Evolutionary conservation across 2,329 filamentous ascomycete species (phyloP), one percentile per base, ranked within the genome.

Genomic region (Exophiala bonariae): DNA sequence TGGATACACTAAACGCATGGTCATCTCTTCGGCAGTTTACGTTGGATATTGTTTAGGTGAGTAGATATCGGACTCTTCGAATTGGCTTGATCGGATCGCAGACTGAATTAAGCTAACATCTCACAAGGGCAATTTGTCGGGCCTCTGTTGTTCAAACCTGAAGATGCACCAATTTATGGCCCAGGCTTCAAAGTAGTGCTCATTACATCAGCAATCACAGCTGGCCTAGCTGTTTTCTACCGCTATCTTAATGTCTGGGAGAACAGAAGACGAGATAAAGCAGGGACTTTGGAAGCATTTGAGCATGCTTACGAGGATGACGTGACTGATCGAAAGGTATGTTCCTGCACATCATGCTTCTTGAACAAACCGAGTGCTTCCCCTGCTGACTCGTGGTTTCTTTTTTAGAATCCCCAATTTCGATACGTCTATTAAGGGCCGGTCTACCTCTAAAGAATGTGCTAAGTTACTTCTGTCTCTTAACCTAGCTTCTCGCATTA

Each of bases 251-350:
- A 44, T 31, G 22, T 49, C 70, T 16, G 64, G 44, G 48, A 55
- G 33, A 55, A 55, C 28, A 51, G 45, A 36, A 26, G 37, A 14
- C 41, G 52, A 9, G 52, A 55, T 20, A 42, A 36, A 23, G 16
- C 23, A 6, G 48, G 49, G 61, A 66, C 63, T 8, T 44, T 65
- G 17, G 75, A 79, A 58, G 73, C 66, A 1, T 79, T 69, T 38
- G 76, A 78, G 37, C 69, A 78, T 57, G 75, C 75, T 1, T 78
- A 75, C 46, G 73, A 78, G 39, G 75, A 79, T 58, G 74, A 77
- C 50, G 61, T 76, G 32, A 78, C 74, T 7, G 74, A 78, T 54
- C 67, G 56, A 37, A 69, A 49, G 48, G 48, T 47, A 43, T 22
- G 44, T n/a, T 9, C 20, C 19, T 3, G 28, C n/a, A n/a, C 9